These are phyloP conservation scores for Neospora caninum DNA, from an alignment of 169 alveolate species.

Conservation along the genomic window DNA sequence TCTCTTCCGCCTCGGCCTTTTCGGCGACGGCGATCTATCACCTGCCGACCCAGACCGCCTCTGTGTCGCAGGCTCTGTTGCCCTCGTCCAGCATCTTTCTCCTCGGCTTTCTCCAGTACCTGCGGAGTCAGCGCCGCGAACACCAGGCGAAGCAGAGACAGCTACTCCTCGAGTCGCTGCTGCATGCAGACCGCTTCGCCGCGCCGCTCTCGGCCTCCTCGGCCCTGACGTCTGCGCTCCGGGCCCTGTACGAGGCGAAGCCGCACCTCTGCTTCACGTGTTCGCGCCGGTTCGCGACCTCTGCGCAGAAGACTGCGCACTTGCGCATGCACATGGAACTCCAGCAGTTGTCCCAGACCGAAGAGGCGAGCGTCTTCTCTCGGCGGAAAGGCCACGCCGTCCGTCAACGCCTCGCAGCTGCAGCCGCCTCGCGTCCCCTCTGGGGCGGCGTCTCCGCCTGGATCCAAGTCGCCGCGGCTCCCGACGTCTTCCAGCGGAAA, in stretches of 20 bases:
- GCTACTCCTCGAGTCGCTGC: not conserved
- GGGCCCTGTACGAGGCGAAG: not conserved
- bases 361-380: not conserved
- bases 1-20: not conserved
- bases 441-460: not conserved
- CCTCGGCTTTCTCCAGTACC: not conserved
- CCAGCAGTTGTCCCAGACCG: not conserved
- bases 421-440: not conserved
- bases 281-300: conserved; percentile 3
- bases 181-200: not conserved
- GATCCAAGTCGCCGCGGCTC: not conserved
- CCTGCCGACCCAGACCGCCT: conserved; percentile 8
- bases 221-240: not conserved
- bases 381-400: not conserved
- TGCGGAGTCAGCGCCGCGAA: not conserved
- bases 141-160: conserved; percentile 16
- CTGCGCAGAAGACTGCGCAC: not conserved
- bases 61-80: not conserved
- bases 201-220: not conserved
- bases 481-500: not conserved
- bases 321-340: not conserved
- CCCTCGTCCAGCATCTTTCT: not conserved
- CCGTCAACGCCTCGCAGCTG: not conserved
- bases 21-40: not conserved
- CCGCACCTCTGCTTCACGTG: conserved; percentile 10